Conservation (phyloP, 345 rosid species). For the Eucalyptus sp. region DNA sequence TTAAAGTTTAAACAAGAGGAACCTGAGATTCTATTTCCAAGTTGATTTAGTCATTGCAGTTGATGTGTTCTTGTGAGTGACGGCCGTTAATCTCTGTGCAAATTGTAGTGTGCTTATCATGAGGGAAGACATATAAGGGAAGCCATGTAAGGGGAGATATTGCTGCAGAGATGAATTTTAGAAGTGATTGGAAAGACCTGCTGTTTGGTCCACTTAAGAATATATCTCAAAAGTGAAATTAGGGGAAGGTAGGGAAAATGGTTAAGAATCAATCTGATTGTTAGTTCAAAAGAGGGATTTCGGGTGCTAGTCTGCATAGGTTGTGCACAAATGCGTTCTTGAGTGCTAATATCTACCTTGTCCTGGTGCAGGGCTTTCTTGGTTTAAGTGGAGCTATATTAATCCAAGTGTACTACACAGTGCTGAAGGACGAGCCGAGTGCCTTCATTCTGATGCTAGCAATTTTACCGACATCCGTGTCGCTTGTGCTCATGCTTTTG, state of each 20-base stretch:
- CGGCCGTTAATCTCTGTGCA: neutral
- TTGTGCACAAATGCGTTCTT: neutral
- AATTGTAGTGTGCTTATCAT: neutral
- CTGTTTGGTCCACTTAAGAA: neutral
- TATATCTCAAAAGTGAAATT: neutral
- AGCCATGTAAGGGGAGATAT: neutral
- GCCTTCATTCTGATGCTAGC: conserved; percentile 64
- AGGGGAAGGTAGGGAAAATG: neutral
- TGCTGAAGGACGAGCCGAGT: conserved; percentile 43
- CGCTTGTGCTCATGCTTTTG: conserved; percentile 57
- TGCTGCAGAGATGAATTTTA: neutral
- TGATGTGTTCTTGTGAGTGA: neutral
- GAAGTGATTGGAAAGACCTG: neutral
- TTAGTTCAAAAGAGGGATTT: neutral
- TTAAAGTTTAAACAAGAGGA: neutral
- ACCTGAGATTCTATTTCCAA: neutral
- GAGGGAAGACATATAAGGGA: neutral
- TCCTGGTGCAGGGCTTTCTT: conserved; percentile 61
- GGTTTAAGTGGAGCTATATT: conserved; percentile 85
- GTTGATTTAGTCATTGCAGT: neutral
- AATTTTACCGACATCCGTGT: conserved; percentile 37
- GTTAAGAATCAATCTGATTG: neutral
- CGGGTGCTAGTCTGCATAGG: neutral
- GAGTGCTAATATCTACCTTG: neutral
- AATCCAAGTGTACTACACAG: conserved; percentile 54